phyloP scores from a whole-genome alignment of 306 rosid genomes.

The Sophora flavescens region DNA sequence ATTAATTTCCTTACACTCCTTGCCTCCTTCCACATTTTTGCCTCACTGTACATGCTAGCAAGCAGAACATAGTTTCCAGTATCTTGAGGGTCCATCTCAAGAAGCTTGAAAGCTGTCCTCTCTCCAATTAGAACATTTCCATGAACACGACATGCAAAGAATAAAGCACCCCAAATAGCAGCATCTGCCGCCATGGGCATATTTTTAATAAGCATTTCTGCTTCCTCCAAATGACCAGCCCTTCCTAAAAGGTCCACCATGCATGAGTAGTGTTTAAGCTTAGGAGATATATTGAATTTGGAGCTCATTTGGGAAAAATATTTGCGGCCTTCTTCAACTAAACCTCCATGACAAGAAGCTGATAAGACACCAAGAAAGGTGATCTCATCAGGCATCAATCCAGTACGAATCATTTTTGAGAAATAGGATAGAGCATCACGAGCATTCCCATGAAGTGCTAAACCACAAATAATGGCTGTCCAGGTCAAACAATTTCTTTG shows the following conservation, averaged over 20 bases:
- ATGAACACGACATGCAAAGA: slow-evolving; percentile 73
- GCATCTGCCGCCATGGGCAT: slow-evolving; percentile 77
- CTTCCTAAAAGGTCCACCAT: slow-evolving; percentile 90
- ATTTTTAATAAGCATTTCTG: slow-evolving; percentile 65
- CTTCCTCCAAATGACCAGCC: slow-evolving; percentile 83
- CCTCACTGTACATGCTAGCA: slow-evolving; percentile 74
- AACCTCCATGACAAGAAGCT: slow-evolving; percentile 90
- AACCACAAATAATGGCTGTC: slow-evolving; percentile 83
- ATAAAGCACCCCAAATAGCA: slow-evolving; percentile 85
- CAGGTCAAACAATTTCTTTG: slow-evolving; percentile 80
- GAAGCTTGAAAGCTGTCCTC: slow-evolving; percentile 74
- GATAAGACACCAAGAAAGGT: slow-evolving; percentile 84
- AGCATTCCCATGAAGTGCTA: slow-evolving; percentile 79
- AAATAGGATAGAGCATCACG: slow-evolving; percentile 68
- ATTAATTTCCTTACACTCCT: slow-evolving; percentile 56
- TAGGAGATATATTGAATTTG: slow-evolving; percentile 56
- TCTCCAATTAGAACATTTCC: slow-evolving; percentile 71
- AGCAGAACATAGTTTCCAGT: slow-evolving; percentile 79
- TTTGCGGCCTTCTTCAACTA: slow-evolving; percentile 76
- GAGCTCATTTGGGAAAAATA: slow-evolving; percentile 71
- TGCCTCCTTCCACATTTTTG: slow-evolving; percentile 71
- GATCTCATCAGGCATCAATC: slow-evolving; percentile 82
- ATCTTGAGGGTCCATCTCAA: slow-evolving; percentile 78
- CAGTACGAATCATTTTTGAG: slow-evolving; percentile 64
- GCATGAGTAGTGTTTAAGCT: slow-evolving; percentile 79